phyloP scores from a whole-genome alignment of 495 filamentous ascomycete genomes.

The Aspergillus sclerotioniger region DNA sequence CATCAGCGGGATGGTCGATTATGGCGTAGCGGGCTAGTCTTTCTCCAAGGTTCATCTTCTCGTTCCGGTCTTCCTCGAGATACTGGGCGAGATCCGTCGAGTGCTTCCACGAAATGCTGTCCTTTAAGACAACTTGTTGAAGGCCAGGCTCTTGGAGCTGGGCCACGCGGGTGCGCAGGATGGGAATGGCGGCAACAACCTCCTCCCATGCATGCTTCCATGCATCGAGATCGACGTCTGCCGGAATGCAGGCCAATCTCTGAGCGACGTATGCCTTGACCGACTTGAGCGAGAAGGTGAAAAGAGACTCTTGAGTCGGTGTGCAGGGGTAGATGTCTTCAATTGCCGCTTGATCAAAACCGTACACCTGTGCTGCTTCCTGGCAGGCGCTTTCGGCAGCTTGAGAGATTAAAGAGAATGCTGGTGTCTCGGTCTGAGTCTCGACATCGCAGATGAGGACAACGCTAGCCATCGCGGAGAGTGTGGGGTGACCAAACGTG shows the following conservation, averaged over 20 bases:
- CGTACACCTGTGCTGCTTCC: constrained; percentile 32
- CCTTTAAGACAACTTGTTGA: constrained; percentile 57
- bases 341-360: constrained; percentile 29
- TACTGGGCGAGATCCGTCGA: constrained; percentile 46
- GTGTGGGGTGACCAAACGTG: constrained; percentile 48
- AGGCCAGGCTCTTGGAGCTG: constrained; percentile 52
- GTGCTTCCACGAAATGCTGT: constrained; percentile 40
- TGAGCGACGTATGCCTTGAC: constrained; percentile 59
- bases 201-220: constrained; percentile 52
- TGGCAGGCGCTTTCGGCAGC: constrained; percentile 25
- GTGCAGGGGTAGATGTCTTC: constrained; percentile 61
- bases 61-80: constrained; percentile 43
- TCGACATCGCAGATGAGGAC: constrained; percentile 16
- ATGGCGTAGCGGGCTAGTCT: constrained; percentile 55
- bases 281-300: constrained; percentile 58
- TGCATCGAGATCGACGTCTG: constrained; percentile 28
- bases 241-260: constrained; percentile 42
- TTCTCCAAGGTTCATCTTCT: constrained; percentile 54
- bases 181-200: constrained; percentile 45
- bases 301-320: constrained; percentile 62
- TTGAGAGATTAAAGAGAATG: constrained; percentile 39
- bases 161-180: constrained; percentile 60
- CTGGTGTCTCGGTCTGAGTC: constrained; percentile 14
- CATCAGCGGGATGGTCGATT: constrained; percentile 33
- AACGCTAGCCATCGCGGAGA: constrained; percentile 39